Conservation (phyloP, 1,284 basidiomycete genomes). For the Trametes sp. region DNA sequence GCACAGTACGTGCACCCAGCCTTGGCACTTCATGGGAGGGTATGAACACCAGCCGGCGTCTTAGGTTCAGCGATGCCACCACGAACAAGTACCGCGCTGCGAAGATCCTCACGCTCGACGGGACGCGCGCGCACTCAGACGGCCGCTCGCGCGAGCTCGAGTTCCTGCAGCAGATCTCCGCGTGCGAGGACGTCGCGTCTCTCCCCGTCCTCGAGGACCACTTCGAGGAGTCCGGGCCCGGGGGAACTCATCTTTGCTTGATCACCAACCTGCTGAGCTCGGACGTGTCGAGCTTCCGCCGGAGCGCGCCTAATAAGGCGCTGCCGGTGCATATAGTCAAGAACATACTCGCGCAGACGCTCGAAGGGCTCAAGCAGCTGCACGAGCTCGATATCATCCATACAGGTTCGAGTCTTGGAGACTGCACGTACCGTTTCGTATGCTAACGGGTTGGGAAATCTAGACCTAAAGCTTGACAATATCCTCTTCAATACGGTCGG, state of each 20-base stretch:
- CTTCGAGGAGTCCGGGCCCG: slow-evolving; percentile 16
- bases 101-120: slow-evolving; percentile 27
- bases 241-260: slow-evolving; percentile 25
- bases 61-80: background rate
- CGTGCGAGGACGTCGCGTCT: slow-evolving; percentile 12
- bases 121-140: slow-evolving; percentile 4
- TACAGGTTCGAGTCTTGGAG: slow-evolving; percentile 20
- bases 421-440: background rate
- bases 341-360: slow-evolving; percentile 18
- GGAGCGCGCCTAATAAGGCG: slow-evolving; percentile 20
- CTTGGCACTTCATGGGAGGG: background rate
- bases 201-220: slow-evolving; percentile 24
- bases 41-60: background rate
- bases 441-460: background rate
- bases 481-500: slow-evolving; percentile 16
- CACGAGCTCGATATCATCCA: slow-evolving; percentile 28
- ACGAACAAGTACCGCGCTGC: slow-evolving; percentile 22
- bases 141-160: slow-evolving; percentile 23
- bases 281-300: slow-evolving; percentile 20
- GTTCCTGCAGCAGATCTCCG: slow-evolving; percentile 21
- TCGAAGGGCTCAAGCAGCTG: slow-evolving; percentile 24
- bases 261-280: slow-evolving; percentile 18
- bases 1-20: background rate
- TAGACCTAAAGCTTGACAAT: slow-evolving; percentile 32
- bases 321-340: slow-evolving; percentile 21